Conservation (phyloP, 2,329 filamentous ascomycete genomes). For the Phialophora chinensis region DNA sequence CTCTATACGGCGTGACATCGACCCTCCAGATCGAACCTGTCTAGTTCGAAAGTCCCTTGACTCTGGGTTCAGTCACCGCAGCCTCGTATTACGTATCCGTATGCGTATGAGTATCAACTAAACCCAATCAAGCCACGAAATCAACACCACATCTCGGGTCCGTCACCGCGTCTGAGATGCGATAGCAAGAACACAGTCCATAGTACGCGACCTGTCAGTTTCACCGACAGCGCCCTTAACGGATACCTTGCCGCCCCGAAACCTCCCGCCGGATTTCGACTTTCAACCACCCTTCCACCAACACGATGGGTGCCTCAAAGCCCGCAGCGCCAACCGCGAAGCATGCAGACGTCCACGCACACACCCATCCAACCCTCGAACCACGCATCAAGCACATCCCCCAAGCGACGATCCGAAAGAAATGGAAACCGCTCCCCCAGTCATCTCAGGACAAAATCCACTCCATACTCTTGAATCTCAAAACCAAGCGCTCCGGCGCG, state of each 20-base stretch:
- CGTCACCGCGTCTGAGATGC: not conserved
- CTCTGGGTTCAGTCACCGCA: too few relatives aligned
- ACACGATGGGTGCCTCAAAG: constrained; percentile 23
- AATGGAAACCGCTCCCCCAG: constrained; percentile 53
- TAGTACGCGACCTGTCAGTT: not conserved
- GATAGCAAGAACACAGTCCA: not conserved
- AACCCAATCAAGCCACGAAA: not conserved
- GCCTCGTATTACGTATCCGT: too few relatives aligned
- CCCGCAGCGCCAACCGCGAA: constrained; percentile 4
- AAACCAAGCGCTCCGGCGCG: constrained; percentile 40
- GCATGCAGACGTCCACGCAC: not conserved
- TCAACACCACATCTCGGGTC: not conserved
- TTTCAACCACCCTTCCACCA: not conserved
- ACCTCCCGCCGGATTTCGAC: not conserved
- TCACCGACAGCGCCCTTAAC: not conserved
- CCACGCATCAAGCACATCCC: constrained; percentile 50
- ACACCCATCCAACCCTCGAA: constrained; percentile 44
- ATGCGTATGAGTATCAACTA: not conserved
- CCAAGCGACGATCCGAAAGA: constrained; percentile 52
- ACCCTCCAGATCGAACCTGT: not conserved
- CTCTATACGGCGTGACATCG: too few relatives aligned
- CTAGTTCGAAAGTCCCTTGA: not conserved
- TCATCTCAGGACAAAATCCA: constrained; percentile 51
- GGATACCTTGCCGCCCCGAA: not conserved
- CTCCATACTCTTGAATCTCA: constrained; percentile 50